Conservation (phyloP, 2,329 filamentous ascomycete species). For the Exophiala viscosa region DNA sequence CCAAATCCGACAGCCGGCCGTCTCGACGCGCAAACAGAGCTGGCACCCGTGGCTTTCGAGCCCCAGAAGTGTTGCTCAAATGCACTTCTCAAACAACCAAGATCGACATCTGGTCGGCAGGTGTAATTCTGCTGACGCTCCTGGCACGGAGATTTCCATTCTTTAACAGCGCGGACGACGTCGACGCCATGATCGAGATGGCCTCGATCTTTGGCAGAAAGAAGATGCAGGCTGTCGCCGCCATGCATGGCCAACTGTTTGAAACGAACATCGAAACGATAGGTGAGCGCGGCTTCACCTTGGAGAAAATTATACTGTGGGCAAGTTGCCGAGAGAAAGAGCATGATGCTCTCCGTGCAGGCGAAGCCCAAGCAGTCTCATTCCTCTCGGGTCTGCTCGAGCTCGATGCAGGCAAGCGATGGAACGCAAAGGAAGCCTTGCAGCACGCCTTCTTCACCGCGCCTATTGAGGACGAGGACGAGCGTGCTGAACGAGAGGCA, state of each 20-base stretch:
- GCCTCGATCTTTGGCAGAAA: constrained; percentile 86
- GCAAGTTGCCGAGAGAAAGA: constrained; percentile 73
- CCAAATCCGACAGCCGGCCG: constrained; percentile 82
- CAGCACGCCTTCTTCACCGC: constrained; percentile 44
- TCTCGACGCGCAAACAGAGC: constrained; percentile 90
- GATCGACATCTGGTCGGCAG: constrained; percentile 95
- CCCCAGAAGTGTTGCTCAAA: constrained; percentile 94
- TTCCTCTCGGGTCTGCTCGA: constrained; percentile 43
- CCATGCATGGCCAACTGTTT: constrained; percentile 85
- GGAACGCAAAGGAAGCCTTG: constrained; percentile 42
- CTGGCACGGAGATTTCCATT: constrained; percentile 91
- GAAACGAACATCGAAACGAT: constrained; percentile 92
- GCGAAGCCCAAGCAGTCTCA: constrained; percentile 44
- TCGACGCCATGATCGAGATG: constrained; percentile 96
- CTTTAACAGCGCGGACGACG: constrained; percentile 97
- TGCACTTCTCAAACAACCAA: constrained; percentile 91
- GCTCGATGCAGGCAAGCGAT: constrained; percentile 41
- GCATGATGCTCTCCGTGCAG: constrained; percentile 44
- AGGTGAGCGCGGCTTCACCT: constrained; percentile 74
- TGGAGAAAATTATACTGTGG: constrained; percentile 95
- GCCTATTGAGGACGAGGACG: constrained; percentile 33
- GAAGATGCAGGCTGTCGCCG: constrained; percentile 76
- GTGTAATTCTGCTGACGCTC: constrained; percentile 95
- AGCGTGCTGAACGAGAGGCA: constrained; percentile 24
- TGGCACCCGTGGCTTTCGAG: constrained; percentile 90